Evolutionary conservation across 176 grass and related monocot genomes (phyloP), one percentile per base, ranked within the genome.

Genomic region (Cenchrus purpureus): DNA sequence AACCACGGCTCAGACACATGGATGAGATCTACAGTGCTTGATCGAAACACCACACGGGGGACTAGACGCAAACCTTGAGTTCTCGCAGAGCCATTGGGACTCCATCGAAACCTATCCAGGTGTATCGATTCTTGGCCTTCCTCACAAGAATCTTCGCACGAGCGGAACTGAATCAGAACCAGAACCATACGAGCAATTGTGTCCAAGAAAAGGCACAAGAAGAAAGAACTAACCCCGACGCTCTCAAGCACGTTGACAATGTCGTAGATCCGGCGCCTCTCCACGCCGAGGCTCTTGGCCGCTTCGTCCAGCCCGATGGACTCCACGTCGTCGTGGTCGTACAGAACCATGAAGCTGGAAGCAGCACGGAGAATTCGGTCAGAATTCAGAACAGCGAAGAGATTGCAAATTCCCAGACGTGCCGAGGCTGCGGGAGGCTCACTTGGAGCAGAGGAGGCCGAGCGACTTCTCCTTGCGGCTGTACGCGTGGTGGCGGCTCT

Each of bases 221-320:
- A 46, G 45, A 74, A 60, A 65, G 71, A 82, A 82, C 89, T 89
- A 10, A 98, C 97, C 97, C 97, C 91, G 7, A 98, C 79, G 48
- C 91, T 98, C 88, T 95, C 93, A 40, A 98, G 84, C 11, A 98
- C 91, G 82, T 98, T 98, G 79, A 98, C 97, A 17, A 98, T 95
- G 83, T 98, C 93, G 66, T 98, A 98, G 91, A 98, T 95, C 91
- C 91, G 93, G 7, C 93, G 87, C 80, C 97, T 85, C 88, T 98
- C 91, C 1, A 98, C 93, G 42, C 86, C 88, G 7, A 98, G 89
- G 69, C 91, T 40, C 65, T 71, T 72, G 9, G 93, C 93, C 8
- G 91, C 88, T 4, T 98, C 89, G 46, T 98, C 97, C 54, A 98
- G 84, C 43, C 88, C 88, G 81, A 98, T 74, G 13, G 53, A 86